Base-by-base conservation (phyloP, 2,329 filamentous ascomycete species). In the Alternaria ethzedia region DNA sequence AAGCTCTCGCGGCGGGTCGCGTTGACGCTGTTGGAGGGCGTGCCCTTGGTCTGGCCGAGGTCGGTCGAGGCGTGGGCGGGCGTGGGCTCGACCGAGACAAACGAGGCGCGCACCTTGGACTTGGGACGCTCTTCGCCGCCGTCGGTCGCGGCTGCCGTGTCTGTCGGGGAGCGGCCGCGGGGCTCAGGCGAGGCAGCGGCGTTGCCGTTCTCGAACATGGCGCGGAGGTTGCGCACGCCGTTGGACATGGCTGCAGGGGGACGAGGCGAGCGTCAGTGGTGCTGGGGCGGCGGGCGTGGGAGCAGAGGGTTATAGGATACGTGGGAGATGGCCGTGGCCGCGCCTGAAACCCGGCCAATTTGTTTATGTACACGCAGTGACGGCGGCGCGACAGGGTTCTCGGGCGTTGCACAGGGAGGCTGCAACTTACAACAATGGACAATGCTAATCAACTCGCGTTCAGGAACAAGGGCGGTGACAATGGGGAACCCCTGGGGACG, bases 161-260 rank as follows among this genome's bases (percentile, higher is more conserved):
- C 79, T 67, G 75, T 76, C 64, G 79, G 80, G 49, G 82, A 83
- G 65, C 82, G 80, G 58, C 82, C 82, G 70, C 82, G 81, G 68
- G 79, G 74, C 67, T 82, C 79, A 73, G 81, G 78, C 71, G 78
- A 77, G 45, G 68, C 72, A 61, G 78, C 71, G 57, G 75, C 69
- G 68, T 68, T 72, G 67, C 56, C 54, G 60, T 79, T 82, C 76
- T 85, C 83, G 75, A 85, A 85, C 77, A 84, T 81, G 61, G 83
- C 83, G 72, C 83, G 79, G 61, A 85, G 78, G 70, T 83, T 83
- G 69, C 82, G 79, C 68, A 85, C 83, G 69, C 81, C 82, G 71
- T 78, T 78, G 71, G 79, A 82, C 83, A 85, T 85, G 81, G 82
- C 83, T 84, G 78, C 70, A 70, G 57, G 52, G 47, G 47, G 61